Percentiles rank a stretch among this genome's conserved stretches.
Conservation (phyloP, 2,329 filamentous ascomycete genomes). For the Alternaria incomplexa region DNA sequence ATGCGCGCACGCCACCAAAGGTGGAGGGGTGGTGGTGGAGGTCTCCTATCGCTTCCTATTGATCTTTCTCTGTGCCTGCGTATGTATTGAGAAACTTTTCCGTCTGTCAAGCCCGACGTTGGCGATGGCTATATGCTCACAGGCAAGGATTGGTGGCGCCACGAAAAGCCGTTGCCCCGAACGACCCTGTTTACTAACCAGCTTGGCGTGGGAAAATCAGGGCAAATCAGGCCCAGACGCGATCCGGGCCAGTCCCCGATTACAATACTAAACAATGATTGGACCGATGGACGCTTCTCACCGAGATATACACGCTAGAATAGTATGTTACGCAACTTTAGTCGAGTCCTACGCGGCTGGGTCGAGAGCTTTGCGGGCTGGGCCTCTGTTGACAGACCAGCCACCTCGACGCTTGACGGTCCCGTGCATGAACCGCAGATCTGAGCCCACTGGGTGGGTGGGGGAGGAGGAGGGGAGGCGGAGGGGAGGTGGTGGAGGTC, state of each 20-base stretch:
- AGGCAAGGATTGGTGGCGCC: neutral
- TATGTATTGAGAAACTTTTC: too few relatives aligned
- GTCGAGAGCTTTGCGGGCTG: conserved; percentile 16
- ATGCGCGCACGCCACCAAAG: neutral
- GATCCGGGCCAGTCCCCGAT: too few relatives aligned
- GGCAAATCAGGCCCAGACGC: neutral
- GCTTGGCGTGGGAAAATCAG: neutral
- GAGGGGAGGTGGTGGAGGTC: too few relatives aligned
- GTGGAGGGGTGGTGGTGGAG: too few relatives aligned
- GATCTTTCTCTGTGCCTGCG: too few relatives aligned
- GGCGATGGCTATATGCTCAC: too few relatives aligned
- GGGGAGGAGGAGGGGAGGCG: too few relatives aligned
- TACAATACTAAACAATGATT: conserved; percentile 6
- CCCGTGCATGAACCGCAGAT: conserved; percentile 44
- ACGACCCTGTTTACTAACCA: conserved; percentile 11
- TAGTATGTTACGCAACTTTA: conserved; percentile 27
- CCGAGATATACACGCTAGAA: conserved; percentile 14
- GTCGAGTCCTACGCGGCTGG: neutral
- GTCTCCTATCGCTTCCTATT: too few relatives aligned
- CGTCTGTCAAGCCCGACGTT: too few relatives aligned
- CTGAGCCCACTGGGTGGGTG: too few relatives aligned
- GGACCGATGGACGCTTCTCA: conserved; percentile 12
- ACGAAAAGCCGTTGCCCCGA: conserved; percentile 6
- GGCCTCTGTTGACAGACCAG: conserved; percentile 45
- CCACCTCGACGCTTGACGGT: conserved; percentile 23